Evolutionary conservation across 345 rosid genomes (phyloP), one percentile per base, ranked within the genome.

Genomic region (Euphorbia tirucalli): DNA sequence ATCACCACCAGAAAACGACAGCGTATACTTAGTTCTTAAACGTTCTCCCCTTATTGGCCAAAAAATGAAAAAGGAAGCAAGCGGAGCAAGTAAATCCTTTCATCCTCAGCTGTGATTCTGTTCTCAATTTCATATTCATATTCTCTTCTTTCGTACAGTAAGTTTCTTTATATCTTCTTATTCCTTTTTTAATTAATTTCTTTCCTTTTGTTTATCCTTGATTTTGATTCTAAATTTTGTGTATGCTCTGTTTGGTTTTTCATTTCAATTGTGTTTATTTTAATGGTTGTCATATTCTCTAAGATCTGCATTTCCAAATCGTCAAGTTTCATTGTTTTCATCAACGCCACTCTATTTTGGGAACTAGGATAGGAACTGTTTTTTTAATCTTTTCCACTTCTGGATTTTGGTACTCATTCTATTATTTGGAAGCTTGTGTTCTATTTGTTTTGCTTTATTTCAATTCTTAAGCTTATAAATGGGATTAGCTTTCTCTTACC

Each of bases 271-370:
- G 9, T 39, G 48, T n/a, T 27, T 46, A 14, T 44, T 24, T 65
- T 48, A 13, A 6, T n/a, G 43, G 14, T 14, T 11, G n/a, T 24
- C 43, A 13, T 68, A 43, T 62, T 41, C 19, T n/a, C 39, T 54
- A 62, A 69, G 60, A 75, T 69, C 49, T 49, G 49, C 32, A 22
- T 66, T 28, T n/a, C 31, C 25, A 13, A n/a, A 11, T 37, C 10
- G 16, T 60, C 3, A 67, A 74, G 16, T 18, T 48, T 48, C 46
- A 11, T 68, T 25, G 61, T 48, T 74, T 67, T 22, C 35, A 59
- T 61, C 68, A 48, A 67, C 59, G 37, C 15, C 37, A 9, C 44
- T 31, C 27, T 46, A 9, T 48, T 48, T 10, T 7, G 68, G n/a
- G 68, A 64, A 64, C 52, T 31, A 7, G 62, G 35, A 52, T 46